Evolutionary conservation across 208 protist genomes (phyloP).

Genomic region (Herpetomonas tarakana): DNA sequence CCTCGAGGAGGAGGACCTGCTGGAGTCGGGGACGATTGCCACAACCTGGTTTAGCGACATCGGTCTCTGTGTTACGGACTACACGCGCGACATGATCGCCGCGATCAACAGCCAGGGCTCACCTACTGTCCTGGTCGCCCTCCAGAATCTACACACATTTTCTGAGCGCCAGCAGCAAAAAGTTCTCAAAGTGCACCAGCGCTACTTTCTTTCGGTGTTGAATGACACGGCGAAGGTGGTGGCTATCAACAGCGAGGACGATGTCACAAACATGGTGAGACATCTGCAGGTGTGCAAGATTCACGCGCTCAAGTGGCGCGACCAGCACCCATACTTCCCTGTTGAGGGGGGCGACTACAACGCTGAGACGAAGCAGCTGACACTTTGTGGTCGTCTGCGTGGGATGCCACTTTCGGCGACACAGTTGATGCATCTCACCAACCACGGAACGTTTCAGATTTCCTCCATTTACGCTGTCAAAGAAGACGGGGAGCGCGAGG

Average conservation of each 20-base stretch:
- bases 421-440: slow-evolving; percentile 85
- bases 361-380: slow-evolving; percentile 42
- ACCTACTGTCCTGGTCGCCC: slow-evolving; percentile 61
- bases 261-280: slow-evolving; percentile 46
- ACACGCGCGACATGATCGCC: slow-evolving; percentile 74
- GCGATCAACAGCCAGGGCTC: slow-evolving; percentile 75
- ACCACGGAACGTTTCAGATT: slow-evolving; percentile 86
- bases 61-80: slow-evolving; percentile 85
- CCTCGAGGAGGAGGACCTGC: slow-evolving; percentile 14
- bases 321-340: slow-evolving; percentile 81
- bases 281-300: slow-evolving; percentile 75
- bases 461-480: slow-evolving; percentile 39
- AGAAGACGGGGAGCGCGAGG: slow-evolving; percentile 18
- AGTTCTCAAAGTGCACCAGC: slow-evolving; percentile 78
- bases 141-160: slow-evolving; percentile 84
- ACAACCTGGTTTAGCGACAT: slow-evolving; percentile 86
- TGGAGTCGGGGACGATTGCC: slow-evolving; percentile 44
- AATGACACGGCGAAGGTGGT: slow-evolving; percentile 74
- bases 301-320: slow-evolving; percentile 71
- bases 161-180: slow-evolving; percentile 64
- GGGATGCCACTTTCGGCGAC: slow-evolving; percentile 72
- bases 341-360: slow-evolving; percentile 56
- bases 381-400: slow-evolving; percentile 61
- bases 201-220: slow-evolving; percentile 82
- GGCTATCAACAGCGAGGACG: slow-evolving; percentile 32